Conservation (phyloP, 2,329 filamentous ascomycete species). For the Ilyonectria sp. region DNA sequence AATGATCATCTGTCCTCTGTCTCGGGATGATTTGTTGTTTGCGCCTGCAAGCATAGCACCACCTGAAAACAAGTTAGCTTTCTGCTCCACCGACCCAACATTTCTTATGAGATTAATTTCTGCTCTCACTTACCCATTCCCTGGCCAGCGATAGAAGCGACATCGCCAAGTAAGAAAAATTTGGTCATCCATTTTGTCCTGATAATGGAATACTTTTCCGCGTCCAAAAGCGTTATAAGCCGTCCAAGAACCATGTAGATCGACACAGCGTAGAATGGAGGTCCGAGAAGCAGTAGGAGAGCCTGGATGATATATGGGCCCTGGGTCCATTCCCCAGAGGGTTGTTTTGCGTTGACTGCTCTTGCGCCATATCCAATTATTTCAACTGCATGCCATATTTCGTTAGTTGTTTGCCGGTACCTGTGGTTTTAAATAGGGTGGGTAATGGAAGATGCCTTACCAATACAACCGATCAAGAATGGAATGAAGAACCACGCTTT, state of each 20-base stretch:
- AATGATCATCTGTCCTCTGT: conserved; percentile 60
- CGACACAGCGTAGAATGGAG: neutral
- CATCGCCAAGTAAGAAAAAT: neutral
- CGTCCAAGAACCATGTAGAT: neutral
- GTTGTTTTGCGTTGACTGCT: neutral
- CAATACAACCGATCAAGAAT: neutral
- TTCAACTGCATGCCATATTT: neutral
- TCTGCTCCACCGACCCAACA: no score
- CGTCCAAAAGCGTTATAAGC: neutral
- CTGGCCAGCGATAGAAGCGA: neutral
- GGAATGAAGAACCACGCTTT: neutral
- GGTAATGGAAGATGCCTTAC: neutral
- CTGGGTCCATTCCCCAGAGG: neutral
- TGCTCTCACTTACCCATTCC: neutral
- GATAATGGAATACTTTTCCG: neutral
- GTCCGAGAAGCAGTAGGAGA: neutral
- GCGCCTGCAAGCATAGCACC: conserved; percentile 29
- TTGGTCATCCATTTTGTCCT: neutral
- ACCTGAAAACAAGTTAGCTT: neutral
- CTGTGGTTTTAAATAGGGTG: neutral
- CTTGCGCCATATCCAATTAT: neutral
- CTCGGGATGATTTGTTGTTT: conserved; percentile 36
- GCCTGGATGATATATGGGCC: neutral
- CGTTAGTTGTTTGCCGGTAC: neutral
- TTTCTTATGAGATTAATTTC: no score